These are phyloP conservation scores for Fusarium succisae DNA, from an alignment of 2,329 filamentous ascomycete genomes.

Conservation along the genomic window DNA sequence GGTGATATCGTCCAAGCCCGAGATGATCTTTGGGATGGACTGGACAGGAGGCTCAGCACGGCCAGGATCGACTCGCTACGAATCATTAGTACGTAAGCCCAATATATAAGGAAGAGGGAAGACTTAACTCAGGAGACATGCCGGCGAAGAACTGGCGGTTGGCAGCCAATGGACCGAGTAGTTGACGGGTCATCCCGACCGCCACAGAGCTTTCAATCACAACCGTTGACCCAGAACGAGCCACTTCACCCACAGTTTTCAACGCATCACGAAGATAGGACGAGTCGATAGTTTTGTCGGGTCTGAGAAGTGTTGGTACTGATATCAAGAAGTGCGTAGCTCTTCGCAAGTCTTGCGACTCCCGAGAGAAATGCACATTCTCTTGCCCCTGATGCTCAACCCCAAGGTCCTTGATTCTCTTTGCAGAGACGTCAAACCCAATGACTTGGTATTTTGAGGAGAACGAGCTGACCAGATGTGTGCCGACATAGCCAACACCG, in stretches of 20 bases:
- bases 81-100: neutral
- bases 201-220: conserved; percentile 63
- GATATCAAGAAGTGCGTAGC: conserved; percentile 63
- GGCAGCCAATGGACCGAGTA: conserved; percentile 56
- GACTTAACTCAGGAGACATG: conserved; percentile 55
- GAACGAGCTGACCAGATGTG: conserved; percentile 57
- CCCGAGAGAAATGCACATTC: conserved; percentile 46
- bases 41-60: conserved; percentile 51
- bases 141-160: conserved; percentile 53
- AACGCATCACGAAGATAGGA: conserved; percentile 57
- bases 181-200: conserved; percentile 61
- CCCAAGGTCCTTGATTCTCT: conserved; percentile 48
- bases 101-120: neutral
- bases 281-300: conserved; percentile 57
- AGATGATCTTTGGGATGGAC: conserved; percentile 62
- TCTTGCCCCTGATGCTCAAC: conserved; percentile 30
- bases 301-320: conserved; percentile 59
- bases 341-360: conserved; percentile 46
- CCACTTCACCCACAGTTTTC: conserved; percentile 51
- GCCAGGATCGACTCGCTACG: conserved; percentile 60
- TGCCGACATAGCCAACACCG: conserved; percentile 63
- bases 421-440: conserved; percentile 57
- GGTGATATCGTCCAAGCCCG: conserved; percentile 57
- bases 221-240: conserved; percentile 54
- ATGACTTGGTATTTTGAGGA: conserved; percentile 52